Conservation (phyloP, 352 stramenopile genomes). For the Peronospora belbahrii region DNA sequence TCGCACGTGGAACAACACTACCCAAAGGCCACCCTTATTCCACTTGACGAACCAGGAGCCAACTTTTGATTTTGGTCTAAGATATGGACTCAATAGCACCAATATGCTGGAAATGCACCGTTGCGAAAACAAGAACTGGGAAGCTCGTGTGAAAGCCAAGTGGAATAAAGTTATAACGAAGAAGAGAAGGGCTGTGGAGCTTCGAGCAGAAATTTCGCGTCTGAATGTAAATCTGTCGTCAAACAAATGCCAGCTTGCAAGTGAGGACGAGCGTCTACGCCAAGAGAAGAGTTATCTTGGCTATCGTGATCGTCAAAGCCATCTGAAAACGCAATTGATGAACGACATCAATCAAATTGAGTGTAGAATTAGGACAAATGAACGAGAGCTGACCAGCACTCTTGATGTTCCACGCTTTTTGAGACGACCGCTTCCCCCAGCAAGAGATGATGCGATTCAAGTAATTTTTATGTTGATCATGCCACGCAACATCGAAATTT, state of each 20-base stretch:
- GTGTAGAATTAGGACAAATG: not conserved
- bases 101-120: constrained; percentile 8
- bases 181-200: constrained; percentile 1
- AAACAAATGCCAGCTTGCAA: not conserved
- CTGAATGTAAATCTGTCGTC: not conserved
- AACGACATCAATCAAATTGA: not conserved
- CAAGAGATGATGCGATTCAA: constrained; percentile 16
- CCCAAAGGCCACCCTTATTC: constrained; percentile 22
- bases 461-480: constrained; percentile 41
- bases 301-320: not conserved
- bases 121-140: constrained; percentile 10
- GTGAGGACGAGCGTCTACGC: constrained; percentile 2
- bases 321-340: not conserved
- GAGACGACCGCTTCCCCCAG: constrained; percentile 24
- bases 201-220: constrained; percentile 7
- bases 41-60: constrained; percentile 30
- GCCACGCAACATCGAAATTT: constrained; percentile 28
- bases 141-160: constrained; percentile 1
- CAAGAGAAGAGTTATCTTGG: not conserved
- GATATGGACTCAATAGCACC: constrained; percentile 13
- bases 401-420: constrained; percentile 24
- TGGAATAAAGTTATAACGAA: constrained; percentile 18
- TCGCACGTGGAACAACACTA: constrained; percentile 24
- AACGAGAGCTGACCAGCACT: constrained; percentile 1
- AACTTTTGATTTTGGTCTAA: constrained; percentile 31